A percentile compares a stretch with the other conserved stretches of the same genome.
phyloP scores from a whole-genome alignment of 805 yeast species.

The Yarrowia yakushimensis region DNA sequence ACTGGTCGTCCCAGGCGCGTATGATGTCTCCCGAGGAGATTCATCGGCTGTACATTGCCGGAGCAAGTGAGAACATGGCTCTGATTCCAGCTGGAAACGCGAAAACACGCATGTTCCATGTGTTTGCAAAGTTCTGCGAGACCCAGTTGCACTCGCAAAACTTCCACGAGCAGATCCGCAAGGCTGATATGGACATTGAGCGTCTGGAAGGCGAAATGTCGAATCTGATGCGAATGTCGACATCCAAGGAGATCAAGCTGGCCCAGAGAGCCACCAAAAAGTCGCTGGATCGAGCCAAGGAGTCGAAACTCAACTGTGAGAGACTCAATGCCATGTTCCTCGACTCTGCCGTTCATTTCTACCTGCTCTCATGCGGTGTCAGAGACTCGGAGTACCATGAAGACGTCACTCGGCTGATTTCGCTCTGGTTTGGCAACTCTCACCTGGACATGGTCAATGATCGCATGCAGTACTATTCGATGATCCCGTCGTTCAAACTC shows the following conservation, averaged over 20 bases:
- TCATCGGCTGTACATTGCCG: not conserved
- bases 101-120: slow-evolving; percentile 7
- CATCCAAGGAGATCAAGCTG: not conserved
- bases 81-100: not conserved
- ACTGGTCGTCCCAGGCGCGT: slow-evolving; percentile 12
- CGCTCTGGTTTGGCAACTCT: slow-evolving; percentile 73
- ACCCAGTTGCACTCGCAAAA: not conserved
- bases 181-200: not conserved
- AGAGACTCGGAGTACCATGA: slow-evolving; percentile 40
- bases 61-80: not conserved
- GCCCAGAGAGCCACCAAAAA: not conserved
- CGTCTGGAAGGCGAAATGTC: not conserved
- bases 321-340: not conserved
- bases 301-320: not conserved
- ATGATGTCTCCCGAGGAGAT: slow-evolving; percentile 18
- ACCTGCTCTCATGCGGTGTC: not conserved
- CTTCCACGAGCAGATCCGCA: not conserved
- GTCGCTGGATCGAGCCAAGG: not conserved
- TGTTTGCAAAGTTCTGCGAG: slow-evolving; percentile 15
- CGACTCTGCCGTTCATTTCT: not conserved
- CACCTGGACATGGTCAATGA: slow-evolving; percentile 45
- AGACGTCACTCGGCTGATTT: slow-evolving; percentile 71
- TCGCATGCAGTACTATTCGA: slow-evolving; percentile 40
- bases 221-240: slow-evolving; percentile 33
- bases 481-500: slow-evolving; percentile 58